Percentiles rank a stretch among this genome's conserved stretches.
These are phyloP conservation scores for Candida sphagnicola DNA, from an alignment of 805 yeast genomes.

Conservation along the genomic window DNA sequence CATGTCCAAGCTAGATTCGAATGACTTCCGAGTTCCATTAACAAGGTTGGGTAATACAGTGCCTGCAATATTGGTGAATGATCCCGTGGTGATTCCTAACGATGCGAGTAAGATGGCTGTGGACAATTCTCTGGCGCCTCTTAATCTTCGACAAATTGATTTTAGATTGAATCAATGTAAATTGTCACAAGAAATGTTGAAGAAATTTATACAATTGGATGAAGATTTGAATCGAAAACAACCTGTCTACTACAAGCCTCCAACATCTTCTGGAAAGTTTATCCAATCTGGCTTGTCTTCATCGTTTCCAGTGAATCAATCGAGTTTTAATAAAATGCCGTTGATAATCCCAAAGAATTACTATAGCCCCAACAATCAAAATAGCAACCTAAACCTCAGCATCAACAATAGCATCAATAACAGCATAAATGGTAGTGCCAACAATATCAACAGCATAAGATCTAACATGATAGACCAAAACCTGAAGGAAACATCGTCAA, in stretches of 20 bases:
- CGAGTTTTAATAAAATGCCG: constrained; percentile 9
- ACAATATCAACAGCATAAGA: background rate
- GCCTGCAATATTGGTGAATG: background rate
- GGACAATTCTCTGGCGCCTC: no score
- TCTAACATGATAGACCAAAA: constrained; percentile 8
- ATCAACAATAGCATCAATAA: background rate
- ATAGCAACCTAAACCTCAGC: background rate
- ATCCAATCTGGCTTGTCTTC: constrained; percentile 21
- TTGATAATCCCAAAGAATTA: constrained; percentile 4
- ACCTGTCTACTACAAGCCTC: constrained; percentile 30
- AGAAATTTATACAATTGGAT: constrained; percentile 1
- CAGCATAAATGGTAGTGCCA: background rate
- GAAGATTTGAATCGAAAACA: constrained; percentile 5
- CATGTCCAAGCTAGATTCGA: background rate
- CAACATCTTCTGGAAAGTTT: constrained; percentile 21
- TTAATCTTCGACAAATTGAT: constrained; percentile 3
- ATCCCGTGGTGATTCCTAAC: no score
- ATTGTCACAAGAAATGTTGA: background rate
- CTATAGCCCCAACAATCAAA: background rate
- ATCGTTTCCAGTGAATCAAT: background rate
- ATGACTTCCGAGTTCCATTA: constrained; percentile 4
- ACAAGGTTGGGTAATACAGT: constrained; percentile 5
- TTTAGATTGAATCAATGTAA: constrained; percentile 2
- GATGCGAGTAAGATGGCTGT: no score
- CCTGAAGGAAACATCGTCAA: no score